Base-by-base conservation (phyloP, 805 yeast species). In the Wickerhamomyces kurtzmanii region DNA sequence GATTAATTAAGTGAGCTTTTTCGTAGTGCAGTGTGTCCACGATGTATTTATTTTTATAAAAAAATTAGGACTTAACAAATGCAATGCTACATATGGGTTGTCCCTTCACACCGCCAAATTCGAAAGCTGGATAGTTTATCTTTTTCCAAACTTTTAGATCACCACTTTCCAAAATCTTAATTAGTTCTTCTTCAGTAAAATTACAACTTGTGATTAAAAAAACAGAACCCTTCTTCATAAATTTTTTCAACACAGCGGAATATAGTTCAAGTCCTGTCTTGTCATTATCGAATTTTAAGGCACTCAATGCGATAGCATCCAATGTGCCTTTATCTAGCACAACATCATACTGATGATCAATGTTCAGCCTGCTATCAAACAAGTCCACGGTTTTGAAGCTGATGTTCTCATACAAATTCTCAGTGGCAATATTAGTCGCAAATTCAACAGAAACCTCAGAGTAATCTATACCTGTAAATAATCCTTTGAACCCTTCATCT, bases 261-360 rank as follows among this genome's bases (percentile, higher is more conserved):
- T 91, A 89, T 11, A 71, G 57, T 16, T 77, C 73, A 32, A 68
- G 57, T 3, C 71, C 66, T 12, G 68, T 63, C 32, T 60, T 57
- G 6, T 59, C 63, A 9, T 55, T 56, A 7, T 54, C 64, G 33
- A 68, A 69, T 13, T 53, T 64, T 2, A 59, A 39, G 14, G 78
- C 79, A 49, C 84, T 83, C 24, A 91, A 63, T 0, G 96, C 96
- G 36, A 91, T 89, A 5, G 99, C 99, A 56, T 91, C 99, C 14
- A 91, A 57, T 0, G 99, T 91, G 7, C 99, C 99, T 51, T 91
- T 91, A 54, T 91, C 99, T 12, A 86, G 57, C 2, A 89, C 70
- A 7, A 91, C 51, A 46, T 87, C 94, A 53, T 71, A 86, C 4
- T 54, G 62, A 2, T 49, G 47, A 18, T 23, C 49, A 31, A 5